Evolutionary conservation across 805 yeast species (phyloP), one percentile per base, ranked within the genome.

Genomic region (Pichia exigua): DNA sequence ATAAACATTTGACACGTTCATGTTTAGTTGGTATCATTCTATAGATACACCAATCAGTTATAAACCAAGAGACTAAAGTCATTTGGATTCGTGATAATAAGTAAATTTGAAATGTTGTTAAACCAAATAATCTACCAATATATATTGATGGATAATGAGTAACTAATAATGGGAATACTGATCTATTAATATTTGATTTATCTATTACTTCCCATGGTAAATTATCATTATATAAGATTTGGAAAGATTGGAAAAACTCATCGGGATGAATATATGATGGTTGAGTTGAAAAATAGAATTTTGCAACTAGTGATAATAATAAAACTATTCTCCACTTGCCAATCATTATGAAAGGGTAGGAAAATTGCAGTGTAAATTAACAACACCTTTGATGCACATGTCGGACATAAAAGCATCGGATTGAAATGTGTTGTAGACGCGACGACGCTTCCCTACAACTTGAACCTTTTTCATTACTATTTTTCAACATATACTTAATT

Each of bases 221-320:
- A 15, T 73, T 70, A 68, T 64, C 67, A 72, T 66, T 64, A 13
- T 82, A 73, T 24, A 92, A 61, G 0, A 85, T 84, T 64, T 90
- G 95, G 46, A 95, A 77, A n/a, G 83, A 79, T 65, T 95, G 99
- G 65, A 88, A 87, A 65, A 91, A 97, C 69, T 94, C 99, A 72
- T 94, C 99, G 0, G 99, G 99, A 59, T 95, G 99, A 46, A 94
- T 82, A 63, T 95, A 94, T 0, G 97, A 87, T 30, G 85, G 76
- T 50, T 85, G 80, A 1, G 86, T 63, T 0, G 86, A 82, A 44
- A 88, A 70, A 26, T 77, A 69, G 22, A 85, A 67, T 48, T 88
- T 64, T 27, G 79, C 73, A 3, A 82, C 66, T 11, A 79, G 65
- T 18, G 62, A 61, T 13, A 71, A 21, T 11, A 78, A 52, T 57